A percentile compares a stretch with the other conserved stretches of the same genome.
These are phyloP conservation scores for Boletus sp. DNA, from an alignment of 768 basidiomycete species.

Conservation along the genomic window DNA sequence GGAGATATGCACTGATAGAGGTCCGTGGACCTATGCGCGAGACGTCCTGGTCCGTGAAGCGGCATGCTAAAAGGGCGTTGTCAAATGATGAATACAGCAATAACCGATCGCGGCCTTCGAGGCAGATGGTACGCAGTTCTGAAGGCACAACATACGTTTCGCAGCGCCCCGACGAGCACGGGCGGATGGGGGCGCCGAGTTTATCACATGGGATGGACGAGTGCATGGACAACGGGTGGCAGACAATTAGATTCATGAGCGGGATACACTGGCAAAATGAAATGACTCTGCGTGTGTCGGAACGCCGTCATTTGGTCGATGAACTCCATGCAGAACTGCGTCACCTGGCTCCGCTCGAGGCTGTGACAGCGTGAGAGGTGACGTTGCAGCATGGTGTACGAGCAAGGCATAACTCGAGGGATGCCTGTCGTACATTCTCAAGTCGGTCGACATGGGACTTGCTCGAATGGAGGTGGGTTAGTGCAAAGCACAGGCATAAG, in stretches of 20 bases:
- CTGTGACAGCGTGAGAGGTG: constrained; percentile 11
- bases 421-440: constrained; percentile 40
- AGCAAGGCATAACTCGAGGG: constrained; percentile 1
- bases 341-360: constrained; percentile 5
- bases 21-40: constrained; percentile 18
- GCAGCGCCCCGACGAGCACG: constrained; percentile 22
- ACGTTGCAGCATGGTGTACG: constrained; percentile 7
- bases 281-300: constrained; percentile 24
- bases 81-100: background rate
- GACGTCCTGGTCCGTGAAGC: background rate
- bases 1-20: constrained; percentile 31
- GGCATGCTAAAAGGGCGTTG: background rate
- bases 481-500: background rate
- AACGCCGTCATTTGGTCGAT: constrained; percentile 26
- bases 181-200: constrained; percentile 9
- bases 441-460: constrained; percentile 54
- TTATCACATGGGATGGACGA: constrained; percentile 11
- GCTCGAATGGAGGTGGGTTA: constrained; percentile 42
- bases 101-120: background rate
- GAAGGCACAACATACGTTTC: constrained; percentile 1
- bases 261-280: constrained; percentile 26
- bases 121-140: constrained; percentile 2
- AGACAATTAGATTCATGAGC: constrained; percentile 28
- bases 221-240: constrained; percentile 30
- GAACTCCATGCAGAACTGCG: constrained; percentile 20